These are phyloP conservation scores for Cystofilobasidium bisporidii DNA, from an alignment of 768 basidiomycete species.

Conservation along the genomic window DNA sequence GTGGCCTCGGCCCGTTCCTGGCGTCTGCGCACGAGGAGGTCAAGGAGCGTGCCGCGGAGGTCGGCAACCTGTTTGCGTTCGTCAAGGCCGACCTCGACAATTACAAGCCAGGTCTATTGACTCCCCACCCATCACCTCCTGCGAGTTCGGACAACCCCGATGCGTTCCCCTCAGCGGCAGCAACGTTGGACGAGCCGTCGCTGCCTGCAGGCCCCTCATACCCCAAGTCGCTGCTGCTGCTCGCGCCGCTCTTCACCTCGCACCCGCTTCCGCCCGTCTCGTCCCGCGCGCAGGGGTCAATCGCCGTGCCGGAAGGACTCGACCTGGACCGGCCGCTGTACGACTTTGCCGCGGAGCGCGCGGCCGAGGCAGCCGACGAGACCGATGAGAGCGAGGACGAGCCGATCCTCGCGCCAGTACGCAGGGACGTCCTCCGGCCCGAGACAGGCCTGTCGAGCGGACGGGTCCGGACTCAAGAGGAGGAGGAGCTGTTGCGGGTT, in stretches of 20 bases:
- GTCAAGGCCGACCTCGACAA: slow-evolving; percentile 63
- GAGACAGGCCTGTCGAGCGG: slow-evolving; percentile 34
- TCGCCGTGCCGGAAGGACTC: slow-evolving; percentile 71
- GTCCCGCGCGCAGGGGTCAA: slow-evolving; percentile 63
- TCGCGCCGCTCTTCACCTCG: slow-evolving; percentile 61
- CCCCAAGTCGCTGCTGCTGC: slow-evolving; percentile 81
- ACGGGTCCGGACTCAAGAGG: slow-evolving; percentile 38
- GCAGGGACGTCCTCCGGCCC: slow-evolving; percentile 37
- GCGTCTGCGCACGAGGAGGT: slow-evolving; percentile 68
- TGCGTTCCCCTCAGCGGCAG: slow-evolving; percentile 42
- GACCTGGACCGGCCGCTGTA: slow-evolving; percentile 77
- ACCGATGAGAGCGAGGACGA: slow-evolving; percentile 32
- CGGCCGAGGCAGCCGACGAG: slow-evolving; percentile 28
- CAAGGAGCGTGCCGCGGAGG: slow-evolving; percentile 73
- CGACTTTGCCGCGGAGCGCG: slow-evolving; percentile 21
- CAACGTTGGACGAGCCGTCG: slow-evolving; percentile 38
- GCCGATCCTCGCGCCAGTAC: slow-evolving; percentile 27
- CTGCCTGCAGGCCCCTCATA: slow-evolving; percentile 44
- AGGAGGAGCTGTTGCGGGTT: slow-evolving; percentile 33
- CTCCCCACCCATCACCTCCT: background rate
- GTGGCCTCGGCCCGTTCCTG: slow-evolving; percentile 53
- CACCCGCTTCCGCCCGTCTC: slow-evolving; percentile 84
- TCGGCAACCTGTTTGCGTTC: slow-evolving; percentile 72
- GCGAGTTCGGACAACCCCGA: slow-evolving; percentile 42
- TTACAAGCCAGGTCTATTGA: slow-evolving; percentile 40